Percentiles rank a stretch among this genome's conserved stretches.
Evolutionary conservation across 306 rosid genomes (phyloP).

Genomic region (Cicer pinnatifidum): DNA sequence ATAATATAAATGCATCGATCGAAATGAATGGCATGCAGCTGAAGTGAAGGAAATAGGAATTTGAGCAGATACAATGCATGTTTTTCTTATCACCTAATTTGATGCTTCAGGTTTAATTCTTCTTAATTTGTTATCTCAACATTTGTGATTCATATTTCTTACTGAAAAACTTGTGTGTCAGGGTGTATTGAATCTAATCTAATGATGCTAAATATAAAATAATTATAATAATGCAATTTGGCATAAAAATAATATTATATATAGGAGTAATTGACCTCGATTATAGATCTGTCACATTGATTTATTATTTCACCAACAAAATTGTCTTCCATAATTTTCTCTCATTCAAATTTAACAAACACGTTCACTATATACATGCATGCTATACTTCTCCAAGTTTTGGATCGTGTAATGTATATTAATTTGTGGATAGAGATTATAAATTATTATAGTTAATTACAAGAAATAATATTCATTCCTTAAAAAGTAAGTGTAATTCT

Average conservation of each 20-base stretch:
- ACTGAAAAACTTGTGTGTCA: slow-evolving; percentile 35
- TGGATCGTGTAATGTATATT: not conserved
- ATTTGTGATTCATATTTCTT: slow-evolving; percentile 37
- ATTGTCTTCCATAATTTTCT: slow-evolving; percentile 1
- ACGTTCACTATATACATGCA: not conserved
- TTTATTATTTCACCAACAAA: not conserved
- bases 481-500: too few relatives aligned
- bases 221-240: slow-evolving; percentile 43
- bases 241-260: not conserved
- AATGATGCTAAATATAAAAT: not conserved
- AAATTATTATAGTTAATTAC: not conserved
- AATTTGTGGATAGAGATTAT: not conserved
- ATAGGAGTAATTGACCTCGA: slow-evolving; percentile 22
- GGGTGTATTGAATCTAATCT: slow-evolving; percentile 30
- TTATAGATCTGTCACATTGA: slow-evolving; percentile 37
- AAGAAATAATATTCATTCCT: too few relatives aligned
- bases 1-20: slow-evolving; percentile 21
- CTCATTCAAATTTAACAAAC: not conserved
- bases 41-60: slow-evolving; percentile 25
- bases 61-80: slow-evolving; percentile 51
- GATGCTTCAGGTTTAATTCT: slow-evolving; percentile 46
- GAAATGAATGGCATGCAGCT: slow-evolving; percentile 43
- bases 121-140: not conserved
- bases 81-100: slow-evolving; percentile 37
- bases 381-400: not conserved